Percentiles rank a stretch among this genome's conserved stretches.
Conservation (phyloP, 2,329 filamentous ascomycete genomes). For the Hypoxylon sp. region DNA sequence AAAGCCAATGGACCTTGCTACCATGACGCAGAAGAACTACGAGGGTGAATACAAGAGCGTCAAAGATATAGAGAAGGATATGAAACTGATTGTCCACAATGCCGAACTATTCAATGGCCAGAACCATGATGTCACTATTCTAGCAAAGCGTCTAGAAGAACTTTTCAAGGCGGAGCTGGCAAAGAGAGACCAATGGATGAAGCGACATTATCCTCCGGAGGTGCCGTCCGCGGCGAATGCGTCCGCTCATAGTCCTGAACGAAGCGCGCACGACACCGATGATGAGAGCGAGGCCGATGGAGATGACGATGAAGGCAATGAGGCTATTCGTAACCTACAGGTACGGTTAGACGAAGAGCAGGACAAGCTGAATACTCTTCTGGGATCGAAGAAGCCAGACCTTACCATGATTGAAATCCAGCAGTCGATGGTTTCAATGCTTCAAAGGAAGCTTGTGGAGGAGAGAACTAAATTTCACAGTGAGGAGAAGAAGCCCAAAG, state of each 20-base stretch:
- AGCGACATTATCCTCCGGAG: constrained; percentile 74
- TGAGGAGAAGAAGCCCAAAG: constrained; percentile 78
- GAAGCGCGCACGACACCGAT: constrained; percentile 78
- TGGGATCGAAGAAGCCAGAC: constrained; percentile 66
- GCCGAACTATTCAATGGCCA: constrained; percentile 90
- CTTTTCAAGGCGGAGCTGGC: constrained; percentile 83
- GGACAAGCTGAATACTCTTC: constrained; percentile 68
- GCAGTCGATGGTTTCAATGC: constrained; percentile 72
- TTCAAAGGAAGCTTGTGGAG: constrained; percentile 80
- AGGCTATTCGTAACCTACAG: constrained; percentile 68
- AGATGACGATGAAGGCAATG: constrained; percentile 60
- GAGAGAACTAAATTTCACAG: constrained; percentile 76
- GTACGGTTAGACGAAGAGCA: constrained; percentile 70
- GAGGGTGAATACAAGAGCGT: constrained; percentile 83
- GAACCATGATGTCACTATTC: constrained; percentile 79
- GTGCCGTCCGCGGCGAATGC: constrained; percentile 63
- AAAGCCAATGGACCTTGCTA: constrained; percentile 94
- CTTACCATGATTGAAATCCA: constrained; percentile 69
- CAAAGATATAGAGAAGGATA: constrained; percentile 88
- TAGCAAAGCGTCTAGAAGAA: constrained; percentile 80
- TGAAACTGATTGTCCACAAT: constrained; percentile 87
- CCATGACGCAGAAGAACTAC: constrained; percentile 83
- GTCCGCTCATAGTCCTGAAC: constrained; percentile 73
- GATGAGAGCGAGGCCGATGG: constrained; percentile 79
- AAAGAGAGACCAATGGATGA: constrained; percentile 85